Percentiles rank a stretch among this genome's conserved stretches.
Evolutionary conservation across 768 basidiomycete genomes (phyloP).

Genomic region (Tricholoma sp.): DNA sequence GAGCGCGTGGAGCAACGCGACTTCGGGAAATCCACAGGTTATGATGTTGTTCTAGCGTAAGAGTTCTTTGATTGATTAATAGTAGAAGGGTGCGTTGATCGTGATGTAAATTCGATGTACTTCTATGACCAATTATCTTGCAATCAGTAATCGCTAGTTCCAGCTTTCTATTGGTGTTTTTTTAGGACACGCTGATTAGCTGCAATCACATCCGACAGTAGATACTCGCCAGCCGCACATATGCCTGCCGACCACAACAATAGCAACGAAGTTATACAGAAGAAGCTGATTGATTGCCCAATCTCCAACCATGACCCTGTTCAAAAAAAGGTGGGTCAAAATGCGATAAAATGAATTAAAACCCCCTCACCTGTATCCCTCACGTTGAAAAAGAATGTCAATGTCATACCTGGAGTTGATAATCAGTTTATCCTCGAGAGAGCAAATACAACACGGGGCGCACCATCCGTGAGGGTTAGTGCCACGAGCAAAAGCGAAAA

Average conservation of each 20-base stretch:
- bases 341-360: constrained; percentile 6
- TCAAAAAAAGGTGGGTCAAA: neutral
- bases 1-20: neutral
- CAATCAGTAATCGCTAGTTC: no score
- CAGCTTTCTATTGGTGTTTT: neutral
- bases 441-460: constrained; percentile 14
- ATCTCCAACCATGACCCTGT: constrained; percentile 85
- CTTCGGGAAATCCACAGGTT: neutral
- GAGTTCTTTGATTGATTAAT: neutral
- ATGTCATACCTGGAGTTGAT: constrained; percentile 58
- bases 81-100: neutral
- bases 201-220: constrained; percentile 47
- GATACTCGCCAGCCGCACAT: constrained; percentile 63
- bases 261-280: constrained; percentile 76
- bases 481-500: constrained; percentile 80
- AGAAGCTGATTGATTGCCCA: constrained; percentile 84
- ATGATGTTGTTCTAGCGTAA: neutral
- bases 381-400: constrained; percentile 80
- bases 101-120: neutral
- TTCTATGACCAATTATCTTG: neutral
- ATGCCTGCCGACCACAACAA: constrained; percentile 77
- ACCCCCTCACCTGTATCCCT: constrained; percentile 59
- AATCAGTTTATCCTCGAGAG: neutral
- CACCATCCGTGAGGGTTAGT: constrained; percentile 67
- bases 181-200: neutral